Conservation (phyloP, 2,329 filamentous ascomycete species). For the Alternaria arbusti region DNA sequence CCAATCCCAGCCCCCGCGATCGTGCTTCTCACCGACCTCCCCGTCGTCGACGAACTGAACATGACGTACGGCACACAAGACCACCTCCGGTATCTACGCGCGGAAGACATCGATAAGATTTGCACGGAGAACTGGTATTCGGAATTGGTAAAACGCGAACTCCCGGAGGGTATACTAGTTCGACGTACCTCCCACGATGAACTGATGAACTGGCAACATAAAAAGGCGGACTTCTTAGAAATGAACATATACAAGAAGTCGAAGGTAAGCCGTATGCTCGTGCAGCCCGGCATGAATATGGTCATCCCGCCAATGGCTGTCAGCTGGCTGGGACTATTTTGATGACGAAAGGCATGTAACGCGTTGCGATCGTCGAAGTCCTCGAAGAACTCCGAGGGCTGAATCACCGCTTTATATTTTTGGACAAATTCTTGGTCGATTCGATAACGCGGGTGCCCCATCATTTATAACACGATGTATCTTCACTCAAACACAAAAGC, state of each 20-base stretch:
- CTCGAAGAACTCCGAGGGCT: not conserved
- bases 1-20: not conserved
- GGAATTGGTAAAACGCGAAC: not conserved
- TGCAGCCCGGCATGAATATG: not conserved
- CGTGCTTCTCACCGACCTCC: not conserved
- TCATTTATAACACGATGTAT: not conserved
- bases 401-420: not conserved
- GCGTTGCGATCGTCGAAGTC: not conserved
- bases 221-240: not conserved
- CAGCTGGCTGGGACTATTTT: not conserved
- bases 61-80: not conserved
- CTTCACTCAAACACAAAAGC: too few relatives aligned
- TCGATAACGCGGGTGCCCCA: not conserved
- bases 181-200: not conserved
- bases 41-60: not conserved
- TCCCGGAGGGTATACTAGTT: not conserved
- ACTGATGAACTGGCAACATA: not conserved
- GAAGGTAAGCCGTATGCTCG: not conserved
- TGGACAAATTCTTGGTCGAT: not conserved
- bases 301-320: not conserved
- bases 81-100: not conserved
- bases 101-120: not conserved
- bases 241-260: not conserved
- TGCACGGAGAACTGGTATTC: not conserved
- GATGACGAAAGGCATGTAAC: not conserved